Percentiles rank a stretch among this genome's conserved stretches.
Conservation (phyloP, 441 rosid species). For the Erysimum pusillum region DNA sequence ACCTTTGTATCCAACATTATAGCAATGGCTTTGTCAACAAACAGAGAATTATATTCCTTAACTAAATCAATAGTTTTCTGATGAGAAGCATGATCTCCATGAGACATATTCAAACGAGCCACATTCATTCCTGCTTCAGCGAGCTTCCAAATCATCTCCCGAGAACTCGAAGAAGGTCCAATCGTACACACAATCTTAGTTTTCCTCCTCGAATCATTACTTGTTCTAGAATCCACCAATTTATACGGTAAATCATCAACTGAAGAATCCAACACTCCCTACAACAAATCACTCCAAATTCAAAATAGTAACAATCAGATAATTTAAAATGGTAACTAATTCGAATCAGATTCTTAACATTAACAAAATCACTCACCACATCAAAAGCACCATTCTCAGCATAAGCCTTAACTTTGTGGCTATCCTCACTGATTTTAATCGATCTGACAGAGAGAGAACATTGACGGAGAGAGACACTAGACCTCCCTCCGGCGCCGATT, state of each 20-base stretch:
- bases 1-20: constrained; percentile 97
- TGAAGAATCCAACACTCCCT: constrained; percentile 60
- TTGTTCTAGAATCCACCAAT: constrained; percentile 48
- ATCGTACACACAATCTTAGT: constrained; percentile 94
- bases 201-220: constrained; percentile 62
- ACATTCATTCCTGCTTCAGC: constrained; percentile 96
- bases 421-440: constrained; percentile 43
- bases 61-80: constrained; percentile 88
- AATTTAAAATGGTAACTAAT: background rate
- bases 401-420: constrained; percentile 36
- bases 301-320: constrained; percentile 6
- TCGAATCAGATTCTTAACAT: background rate
- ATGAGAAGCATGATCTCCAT: constrained; percentile 95
- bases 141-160: constrained; percentile 95
- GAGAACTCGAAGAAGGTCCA: constrained; percentile 92
- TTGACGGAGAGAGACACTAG: constrained; percentile 22
- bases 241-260: constrained; percentile 29
- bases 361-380: constrained; percentile 45
- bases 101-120: constrained; percentile 97
- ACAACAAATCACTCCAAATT: background rate
- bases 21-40: constrained; percentile 81
- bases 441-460: constrained; percentile 51
- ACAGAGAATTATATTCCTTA: constrained; percentile 87
- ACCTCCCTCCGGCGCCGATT: constrained; percentile 33
- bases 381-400: constrained; percentile 54